phyloP scores from a whole-genome alignment of 106 monocot species.

The Allium cepa region DNA sequence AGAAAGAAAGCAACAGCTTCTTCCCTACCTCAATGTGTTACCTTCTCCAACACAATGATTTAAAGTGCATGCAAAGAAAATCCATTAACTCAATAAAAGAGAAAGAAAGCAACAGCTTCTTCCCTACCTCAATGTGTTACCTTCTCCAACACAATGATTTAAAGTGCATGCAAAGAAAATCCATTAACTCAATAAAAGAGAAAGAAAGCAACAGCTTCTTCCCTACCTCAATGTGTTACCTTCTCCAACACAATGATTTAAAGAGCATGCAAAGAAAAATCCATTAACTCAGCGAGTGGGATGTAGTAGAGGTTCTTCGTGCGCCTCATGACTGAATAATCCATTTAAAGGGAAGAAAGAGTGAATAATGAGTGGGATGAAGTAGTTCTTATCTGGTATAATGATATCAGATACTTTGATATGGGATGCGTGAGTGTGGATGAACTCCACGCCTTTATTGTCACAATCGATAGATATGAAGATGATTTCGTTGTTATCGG shows the following conservation, averaged over 20 bases:
- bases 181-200: constrained; percentile 20
- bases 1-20: too few relatives aligned
- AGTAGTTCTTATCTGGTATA: too few relatives aligned
- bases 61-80: constrained; percentile 32
- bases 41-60: constrained; percentile 71
- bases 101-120: too few relatives aligned
- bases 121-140: constrained; percentile 46
- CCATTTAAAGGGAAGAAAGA: too few relatives aligned
- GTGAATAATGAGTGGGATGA: too few relatives aligned
- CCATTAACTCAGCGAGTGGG: constrained; percentile 71
- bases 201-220: too few relatives aligned
- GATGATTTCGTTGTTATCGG: too few relatives aligned
- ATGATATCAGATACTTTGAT: too few relatives aligned
- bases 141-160: constrained; percentile 66
- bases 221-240: constrained; percentile 54
- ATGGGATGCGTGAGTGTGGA: too few relatives aligned
- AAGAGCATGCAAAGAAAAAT: constrained; percentile 30
- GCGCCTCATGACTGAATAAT: too few relatives aligned
- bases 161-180: constrained; percentile 30
- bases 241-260: constrained; percentile 65
- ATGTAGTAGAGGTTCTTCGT: constrained; percentile 28
- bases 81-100: constrained; percentile 33
- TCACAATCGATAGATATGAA: too few relatives aligned
- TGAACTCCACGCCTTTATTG: too few relatives aligned
- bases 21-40: constrained; percentile 40